Evolutionary conservation across 306 rosid genomes (phyloP), one percentile per base, ranked within the genome.

Genomic region (Hippophae tibetana): DNA sequence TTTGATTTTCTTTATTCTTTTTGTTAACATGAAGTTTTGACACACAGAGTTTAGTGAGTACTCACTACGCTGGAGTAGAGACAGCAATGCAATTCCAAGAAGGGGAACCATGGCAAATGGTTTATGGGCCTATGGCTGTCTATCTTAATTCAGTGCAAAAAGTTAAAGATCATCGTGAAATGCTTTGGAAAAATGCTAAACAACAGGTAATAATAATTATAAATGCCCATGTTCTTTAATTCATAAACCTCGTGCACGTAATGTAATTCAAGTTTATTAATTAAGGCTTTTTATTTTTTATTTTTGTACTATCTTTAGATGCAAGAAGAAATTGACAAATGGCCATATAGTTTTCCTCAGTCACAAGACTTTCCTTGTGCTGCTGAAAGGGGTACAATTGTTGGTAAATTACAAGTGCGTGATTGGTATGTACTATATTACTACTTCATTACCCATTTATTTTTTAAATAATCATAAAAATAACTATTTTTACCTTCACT

Each of bases 31-130:
- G 5, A 6, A 64, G 25, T 74, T 27, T 54, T 25, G 5, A 6
- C 42, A 8, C 47, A 10, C 55, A 92, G 99, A 92, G 85, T 95
- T 82, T 92, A 69, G 75, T 72, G 6, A 92, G 99, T 63, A 71
- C 69, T 3, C 99, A 92, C 52, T 88, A 92, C 44, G 86, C 74
- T 38, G 95, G 96, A 8, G 66, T 43, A 58, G 64, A 55, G 0
- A 47, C 59, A 47, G 43, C 8, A 7, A 76, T 92, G 65, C 1
- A 3, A 42, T 85, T 85, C 54, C 11, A 47, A 38, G 26, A 78
- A 49, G 95, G 86, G 25, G 93, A 92, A 76, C 55, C 79, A 6
- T 85, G 88, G 72, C 81, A 67, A 57, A 92, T 85, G 72, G 96
- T 85, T 60, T 92, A 74, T 11, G 95, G 98, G 6, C 98, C 96